A percentile compares a stretch with the other conserved stretches of the same genome.
Evolutionary conservation across 1,284 basidiomycete genomes (phyloP).

Genomic region (Rhodotorula sp.): DNA sequence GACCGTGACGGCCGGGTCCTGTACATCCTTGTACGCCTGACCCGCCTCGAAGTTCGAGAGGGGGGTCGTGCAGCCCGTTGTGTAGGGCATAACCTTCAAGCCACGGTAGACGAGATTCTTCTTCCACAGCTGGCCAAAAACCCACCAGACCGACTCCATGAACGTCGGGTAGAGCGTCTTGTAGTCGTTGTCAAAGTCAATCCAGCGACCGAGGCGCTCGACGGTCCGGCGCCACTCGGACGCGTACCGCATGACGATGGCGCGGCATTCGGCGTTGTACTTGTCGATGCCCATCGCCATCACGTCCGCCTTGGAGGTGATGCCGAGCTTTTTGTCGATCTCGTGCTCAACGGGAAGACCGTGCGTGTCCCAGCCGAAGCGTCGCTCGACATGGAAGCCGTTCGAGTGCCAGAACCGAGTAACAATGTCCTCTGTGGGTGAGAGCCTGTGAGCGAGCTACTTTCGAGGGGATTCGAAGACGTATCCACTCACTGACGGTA

Average conservation of each 20-base stretch:
- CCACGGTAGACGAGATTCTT: conserved; percentile 95
- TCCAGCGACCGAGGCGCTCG: conserved; percentile 98
- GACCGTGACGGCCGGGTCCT: conserved; percentile 91
- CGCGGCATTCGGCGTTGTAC: conserved; percentile 95
- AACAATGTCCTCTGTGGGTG: conserved; percentile 38
- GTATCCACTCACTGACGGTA: conserved; percentile 80
- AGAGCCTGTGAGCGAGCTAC: background rate
- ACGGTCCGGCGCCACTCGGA: conserved; percentile 91
- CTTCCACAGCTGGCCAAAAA: conserved; percentile 88
- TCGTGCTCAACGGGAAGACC: conserved; percentile 98
- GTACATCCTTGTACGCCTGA: conserved; percentile 87
- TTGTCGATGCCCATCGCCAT: conserved; percentile 93
- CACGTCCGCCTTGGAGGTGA: conserved; percentile 91
- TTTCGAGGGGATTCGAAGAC: background rate
- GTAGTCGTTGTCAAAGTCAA: conserved; percentile 99
- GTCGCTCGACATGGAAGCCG: conserved; percentile 88
- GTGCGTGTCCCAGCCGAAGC: conserved; percentile 99
- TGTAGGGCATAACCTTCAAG: conserved; percentile 96
- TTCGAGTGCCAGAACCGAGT: conserved; percentile 71
- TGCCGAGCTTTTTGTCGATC: conserved; percentile 95
- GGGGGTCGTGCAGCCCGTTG: conserved; percentile 92
- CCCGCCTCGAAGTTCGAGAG: conserved; percentile 98
- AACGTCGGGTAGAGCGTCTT: conserved; percentile 91
- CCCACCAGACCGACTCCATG: conserved; percentile 99
- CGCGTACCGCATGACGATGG: conserved; percentile 97